Base-by-base conservation (phyloP, 371 early-diverging fungal genomes). In the Mortierella sp. region DNA sequence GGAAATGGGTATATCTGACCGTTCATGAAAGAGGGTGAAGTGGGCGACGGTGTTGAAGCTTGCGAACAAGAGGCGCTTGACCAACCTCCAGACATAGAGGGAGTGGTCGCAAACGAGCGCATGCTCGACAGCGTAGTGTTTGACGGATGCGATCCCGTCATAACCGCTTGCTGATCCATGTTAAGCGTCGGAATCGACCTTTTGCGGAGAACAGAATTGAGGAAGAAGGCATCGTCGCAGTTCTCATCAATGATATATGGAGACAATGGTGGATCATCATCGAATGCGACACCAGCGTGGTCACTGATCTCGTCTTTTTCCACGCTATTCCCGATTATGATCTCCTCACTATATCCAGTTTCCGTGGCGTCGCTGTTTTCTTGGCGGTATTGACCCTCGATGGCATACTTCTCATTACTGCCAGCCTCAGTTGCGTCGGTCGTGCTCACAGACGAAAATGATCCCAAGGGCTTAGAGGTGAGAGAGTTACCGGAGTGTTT, bases 201-300 rank as follows among this genome's bases (percentile, higher is more conserved):
- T 31, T 66, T 72, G 21, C 66, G 66, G 37, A 72, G 72, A 34
- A 72, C 72, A 19, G 72, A 72, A 53, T 72, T 72, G 46, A 72
- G 54, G 72, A 72, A 72, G 28, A 72, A 72, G 1, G 61, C 68
- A 21, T 73, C 73, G 24, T 67, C 73, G 44, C 68, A 62, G 44
- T 54, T 50, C 31, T 73, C 73, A 34, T 67, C 73, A 43, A 67
- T 67, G 56, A 72, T 50, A 34, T 72, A 72, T 14, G 72, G 72
- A 8, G 72, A 72, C 31, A 44, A 15, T 24, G 57, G 69, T 37
- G 57, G 53, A 15, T 67, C 59, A 14, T 51, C 26, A 14, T 51
- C 26, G n/a, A 26, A 28, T 19, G 48, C 34, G 42, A 23, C 9
- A 8, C 30, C 41, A 28, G 23, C 21, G 8, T 23, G 31, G 6